A percentile compares a stretch with the other conserved stretches of the same genome.
phyloP scores from a whole-genome alignment of 805 yeast genomes.

The Ogataea paradorogensis region DNA sequence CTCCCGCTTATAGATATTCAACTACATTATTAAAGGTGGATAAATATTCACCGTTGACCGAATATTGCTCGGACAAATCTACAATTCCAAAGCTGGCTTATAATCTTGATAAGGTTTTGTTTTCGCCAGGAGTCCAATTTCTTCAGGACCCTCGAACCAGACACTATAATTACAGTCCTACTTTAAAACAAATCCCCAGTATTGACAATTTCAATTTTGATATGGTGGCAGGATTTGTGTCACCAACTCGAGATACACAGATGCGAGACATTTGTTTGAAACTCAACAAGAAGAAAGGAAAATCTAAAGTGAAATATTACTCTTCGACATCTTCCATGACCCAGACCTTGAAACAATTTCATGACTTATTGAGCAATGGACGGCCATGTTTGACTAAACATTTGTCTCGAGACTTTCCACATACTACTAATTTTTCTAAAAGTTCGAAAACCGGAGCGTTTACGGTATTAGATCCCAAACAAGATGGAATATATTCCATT shows the following conservation, averaged over 20 bases:
- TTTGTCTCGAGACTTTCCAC: constrained; percentile 45
- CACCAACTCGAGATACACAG: constrained; percentile 62
- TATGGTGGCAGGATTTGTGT: constrained; percentile 50
- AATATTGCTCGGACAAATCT: constrained; percentile 11
- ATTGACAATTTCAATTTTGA: constrained; percentile 66
- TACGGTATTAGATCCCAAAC: constrained; percentile 50
- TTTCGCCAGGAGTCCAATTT: constrained; percentile 79
- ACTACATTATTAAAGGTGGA: background rate
- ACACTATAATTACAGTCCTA: constrained; percentile 65
- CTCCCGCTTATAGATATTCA: background rate
- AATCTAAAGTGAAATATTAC: constrained; percentile 40
- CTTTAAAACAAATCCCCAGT: constrained; percentile 55
- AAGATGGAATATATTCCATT: constrained; percentile 48
- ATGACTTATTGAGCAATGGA: constrained; percentile 61
- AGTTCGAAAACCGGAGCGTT: constrained; percentile 53
- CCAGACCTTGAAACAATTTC: constrained; percentile 67
- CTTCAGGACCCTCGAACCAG: constrained; percentile 75
- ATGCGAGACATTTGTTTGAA: constrained; percentile 48
- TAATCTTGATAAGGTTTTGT: constrained; percentile 66
- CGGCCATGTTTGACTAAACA: constrained; percentile 49
- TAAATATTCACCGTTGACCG: constrained; percentile 20
- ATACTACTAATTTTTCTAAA: constrained; percentile 32
- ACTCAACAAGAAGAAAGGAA: constrained; percentile 7
- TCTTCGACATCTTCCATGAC: constrained; percentile 93
- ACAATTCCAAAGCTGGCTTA: constrained; percentile 59